Evolutionary conservation across 257 asterid genomes (phyloP).

Genomic region (Capsicum rhomboideum): DNA sequence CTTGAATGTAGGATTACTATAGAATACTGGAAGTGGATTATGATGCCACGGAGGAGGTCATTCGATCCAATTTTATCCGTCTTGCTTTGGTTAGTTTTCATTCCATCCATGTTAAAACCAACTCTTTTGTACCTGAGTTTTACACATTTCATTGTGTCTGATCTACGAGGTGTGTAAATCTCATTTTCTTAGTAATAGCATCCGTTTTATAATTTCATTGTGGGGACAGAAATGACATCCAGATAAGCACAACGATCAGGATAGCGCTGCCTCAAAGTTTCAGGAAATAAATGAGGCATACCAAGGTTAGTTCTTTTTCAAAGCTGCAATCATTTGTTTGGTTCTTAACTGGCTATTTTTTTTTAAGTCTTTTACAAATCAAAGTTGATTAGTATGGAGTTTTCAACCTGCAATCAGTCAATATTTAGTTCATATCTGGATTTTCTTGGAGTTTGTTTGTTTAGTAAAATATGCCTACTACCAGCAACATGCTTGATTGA

Average conservation of each 20-base stretch:
- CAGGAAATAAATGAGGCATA: constrained; percentile 93
- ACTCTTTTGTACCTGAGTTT: background rate
- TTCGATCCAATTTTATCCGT: constrained; percentile 83
- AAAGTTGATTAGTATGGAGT: background rate
- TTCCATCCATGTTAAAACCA: background rate
- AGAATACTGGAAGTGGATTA: constrained; percentile 75
- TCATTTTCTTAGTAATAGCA: background rate
- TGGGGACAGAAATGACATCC: constrained; percentile 92
- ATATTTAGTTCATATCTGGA: background rate
- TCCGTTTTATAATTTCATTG: background rate
- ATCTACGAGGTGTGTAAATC: background rate
- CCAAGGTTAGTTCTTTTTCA: constrained; percentile 38
- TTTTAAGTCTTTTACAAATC: background rate
- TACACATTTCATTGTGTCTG: background rate
- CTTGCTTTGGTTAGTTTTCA: constrained; percentile 68
- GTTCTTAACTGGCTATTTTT: background rate
- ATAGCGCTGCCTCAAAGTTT: constrained; percentile 55
- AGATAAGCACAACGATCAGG: constrained; percentile 71
- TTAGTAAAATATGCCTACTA: background rate
- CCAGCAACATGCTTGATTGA: background rate
- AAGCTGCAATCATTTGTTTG: background rate
- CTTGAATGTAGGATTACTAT: constrained; percentile 60
- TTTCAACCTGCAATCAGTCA: too few species aligned
- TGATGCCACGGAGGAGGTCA: constrained; percentile 83
- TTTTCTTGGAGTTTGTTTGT: background rate